A percentile compares a stretch with the other conserved stretches of the same genome.
phyloP scores from a whole-genome alignment of 768 basidiomycete genomes.

The Leucogyrophana mollusca region DNA sequence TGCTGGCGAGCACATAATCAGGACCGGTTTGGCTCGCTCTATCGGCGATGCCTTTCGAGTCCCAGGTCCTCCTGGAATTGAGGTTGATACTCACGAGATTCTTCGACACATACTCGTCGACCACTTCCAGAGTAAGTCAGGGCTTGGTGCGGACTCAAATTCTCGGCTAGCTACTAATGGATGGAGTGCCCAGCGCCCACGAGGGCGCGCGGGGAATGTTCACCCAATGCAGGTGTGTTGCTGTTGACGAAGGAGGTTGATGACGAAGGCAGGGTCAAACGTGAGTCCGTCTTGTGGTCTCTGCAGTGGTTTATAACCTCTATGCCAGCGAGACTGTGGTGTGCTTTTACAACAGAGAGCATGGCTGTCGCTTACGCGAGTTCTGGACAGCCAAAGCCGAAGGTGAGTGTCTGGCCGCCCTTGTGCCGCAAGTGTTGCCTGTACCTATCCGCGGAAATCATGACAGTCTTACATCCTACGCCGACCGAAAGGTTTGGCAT shows the following conservation, averaged over 20 bases:
- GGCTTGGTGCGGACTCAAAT: too few relatives aligned
- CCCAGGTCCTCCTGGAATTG: conserved; percentile 16
- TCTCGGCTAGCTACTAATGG: too few relatives aligned
- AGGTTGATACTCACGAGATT: conserved; percentile 55
- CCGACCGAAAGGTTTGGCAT: conserved; percentile 11
- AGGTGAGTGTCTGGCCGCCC: conserved; percentile 38
- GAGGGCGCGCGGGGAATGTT: conserved; percentile 35
- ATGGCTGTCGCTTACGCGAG: conserved; percentile 80
- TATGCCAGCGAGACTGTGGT: conserved; percentile 67
- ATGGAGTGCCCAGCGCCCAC: conserved; percentile 39
- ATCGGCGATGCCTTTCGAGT: conserved; percentile 47
- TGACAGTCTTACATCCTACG: conserved; percentile 25
- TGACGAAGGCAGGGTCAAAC: conserved; percentile 19
- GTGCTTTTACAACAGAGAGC: conserved; percentile 78
- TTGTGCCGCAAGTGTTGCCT: not conserved
- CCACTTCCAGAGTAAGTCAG: conserved; percentile 54
- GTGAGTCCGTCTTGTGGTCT: conserved; percentile 23
- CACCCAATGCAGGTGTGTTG: conserved; percentile 61
- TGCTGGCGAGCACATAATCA: conserved; percentile 69
- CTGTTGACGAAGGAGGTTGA: conserved; percentile 52
- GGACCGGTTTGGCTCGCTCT: conserved; percentile 51
- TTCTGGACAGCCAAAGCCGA: conserved; percentile 49
- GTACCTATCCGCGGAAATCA: not conserved
- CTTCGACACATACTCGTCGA: conserved; percentile 45
- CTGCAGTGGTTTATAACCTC: not conserved